Evolutionary conservation across 768 basidiomycete genomes (phyloP).

Genomic region (Tylopilus cervinicoccineus): DNA sequence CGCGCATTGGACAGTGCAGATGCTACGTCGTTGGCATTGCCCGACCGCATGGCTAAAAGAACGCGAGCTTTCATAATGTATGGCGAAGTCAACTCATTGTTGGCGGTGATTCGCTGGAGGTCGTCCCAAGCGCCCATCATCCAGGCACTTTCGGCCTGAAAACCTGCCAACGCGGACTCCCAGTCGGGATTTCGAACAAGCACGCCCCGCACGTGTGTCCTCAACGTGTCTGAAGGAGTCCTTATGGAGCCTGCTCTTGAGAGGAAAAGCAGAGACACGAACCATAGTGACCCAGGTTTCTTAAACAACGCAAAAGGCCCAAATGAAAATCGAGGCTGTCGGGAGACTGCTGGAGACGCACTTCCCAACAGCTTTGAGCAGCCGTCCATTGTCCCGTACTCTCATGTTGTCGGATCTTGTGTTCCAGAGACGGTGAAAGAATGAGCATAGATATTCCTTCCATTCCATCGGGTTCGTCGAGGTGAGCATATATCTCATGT

Average conservation of each 20-base stretch:
- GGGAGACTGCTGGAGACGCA: conserved; percentile 84
- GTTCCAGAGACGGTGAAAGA: conserved; percentile 84
- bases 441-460: conserved; percentile 91
- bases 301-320: conserved; percentile 84
- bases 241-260: not conserved
- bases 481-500: conserved; percentile 92
- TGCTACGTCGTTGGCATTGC: conserved; percentile 42
- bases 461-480: conserved; percentile 99
- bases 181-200: conserved; percentile 82
- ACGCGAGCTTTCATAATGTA: conserved; percentile 74
- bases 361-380: conserved; percentile 99
- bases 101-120: conserved; percentile 58
- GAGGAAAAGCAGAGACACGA: conserved; percentile 25
- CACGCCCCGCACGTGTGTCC: conserved; percentile 92
- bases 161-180: conserved; percentile 71
- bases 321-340: conserved; percentile 87
- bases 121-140: conserved; percentile 93
- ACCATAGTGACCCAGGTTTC: conserved; percentile 98
- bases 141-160: conserved; percentile 92
- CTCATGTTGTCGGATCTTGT: conserved; percentile 97
- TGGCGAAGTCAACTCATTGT: conserved; percentile 48
- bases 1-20: conserved; percentile 63
- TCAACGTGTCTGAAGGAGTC: conserved; percentile 69
- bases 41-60: conserved; percentile 71
- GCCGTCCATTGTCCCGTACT: conserved; percentile 96